phyloP scores from a whole-genome alignment of 768 basidiomycete species.

The Lactarius sp. region DNA sequence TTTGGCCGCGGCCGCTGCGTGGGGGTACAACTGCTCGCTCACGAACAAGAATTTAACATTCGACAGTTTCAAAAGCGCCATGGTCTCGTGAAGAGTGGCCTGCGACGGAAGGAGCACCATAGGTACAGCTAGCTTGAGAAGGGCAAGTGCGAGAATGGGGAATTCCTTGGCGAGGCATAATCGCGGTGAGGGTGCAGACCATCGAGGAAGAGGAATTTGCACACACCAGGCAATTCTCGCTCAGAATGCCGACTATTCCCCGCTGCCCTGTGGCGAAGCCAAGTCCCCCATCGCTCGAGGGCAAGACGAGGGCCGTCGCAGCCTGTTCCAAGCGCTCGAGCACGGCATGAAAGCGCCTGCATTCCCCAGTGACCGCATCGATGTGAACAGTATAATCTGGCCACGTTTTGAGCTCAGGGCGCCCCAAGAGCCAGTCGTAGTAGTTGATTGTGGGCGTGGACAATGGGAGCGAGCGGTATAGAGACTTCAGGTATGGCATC shows the following conservation, averaged over 20 bases:
- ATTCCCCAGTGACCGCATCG: constrained; percentile 48
- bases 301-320: constrained; percentile 45
- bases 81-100: constrained; percentile 53
- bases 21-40: constrained; percentile 40
- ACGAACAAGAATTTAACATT: constrained; percentile 52
- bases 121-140: constrained; percentile 47
- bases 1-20: constrained; percentile 39
- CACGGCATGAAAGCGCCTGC: constrained; percentile 45
- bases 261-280: constrained; percentile 38
- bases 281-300: constrained; percentile 48
- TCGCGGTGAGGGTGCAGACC: not conserved
- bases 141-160: constrained; percentile 44
- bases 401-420: constrained; percentile 5
- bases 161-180: constrained; percentile 43
- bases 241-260: constrained; percentile 65
- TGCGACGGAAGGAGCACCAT: constrained; percentile 50
- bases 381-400: constrained; percentile 53
- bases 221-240: constrained; percentile 63
- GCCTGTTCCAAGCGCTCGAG: constrained; percentile 47
- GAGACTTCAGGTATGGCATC: constrained; percentile 5
- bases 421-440: constrained; percentile 15
- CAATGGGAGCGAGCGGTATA: not conserved
- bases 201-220: not conserved
- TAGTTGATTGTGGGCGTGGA: constrained; percentile 18
- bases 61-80: constrained; percentile 45